Evolutionary conservation across 2,329 filamentous ascomycete species (phyloP), one percentile per base, ranked within the genome.

Genomic region (Bretziella fagacearum): DNA sequence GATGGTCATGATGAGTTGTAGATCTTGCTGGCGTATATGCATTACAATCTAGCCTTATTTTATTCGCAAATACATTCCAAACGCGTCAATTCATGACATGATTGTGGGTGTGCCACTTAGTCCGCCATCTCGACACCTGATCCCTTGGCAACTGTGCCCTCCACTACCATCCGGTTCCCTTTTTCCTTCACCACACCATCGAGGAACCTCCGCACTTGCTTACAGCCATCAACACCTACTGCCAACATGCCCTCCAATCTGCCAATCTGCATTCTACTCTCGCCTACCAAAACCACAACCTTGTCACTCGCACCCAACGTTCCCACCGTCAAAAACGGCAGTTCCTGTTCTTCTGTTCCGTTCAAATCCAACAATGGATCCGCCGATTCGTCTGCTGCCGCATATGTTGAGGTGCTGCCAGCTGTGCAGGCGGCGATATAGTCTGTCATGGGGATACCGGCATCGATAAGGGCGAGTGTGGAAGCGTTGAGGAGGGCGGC

Each of bases 401-500:
- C 68, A 54, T 81, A 74, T 0, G 76, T 73, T 0, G 78, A 78
- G 0, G 81, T 84, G 11, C 80, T 83, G 3, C 87, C 91, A 0
- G 85, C 83, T 1, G 87, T 94, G 63, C 84, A 93, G 4, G 87
- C 85, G 18, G 79, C 78, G 2, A 96, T 74, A 59, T 95, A 93
- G 59, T 93, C 85, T 2, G 79, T 77, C 87, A 96, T 95, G 20
- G 91, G 91, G 17, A 98, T 81, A 45, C 91, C 91, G 1, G 91
- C 91, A 59, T 98, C 91, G 52, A 96, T 80, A 18, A 96, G 75
- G 0, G 91, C 91, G 10, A 98, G 74, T 0, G 89, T 94, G 0
- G 83, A 76, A 3, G 91, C 91, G 58, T 98, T 98, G 55, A 96
- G 69, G 39, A 89, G 84, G 0, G 86, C 82, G 0, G 89, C 86